These are phyloP conservation scores for Aureoboletus auriporus DNA, from an alignment of 768 basidiomycete genomes.

Conservation along the genomic window DNA sequence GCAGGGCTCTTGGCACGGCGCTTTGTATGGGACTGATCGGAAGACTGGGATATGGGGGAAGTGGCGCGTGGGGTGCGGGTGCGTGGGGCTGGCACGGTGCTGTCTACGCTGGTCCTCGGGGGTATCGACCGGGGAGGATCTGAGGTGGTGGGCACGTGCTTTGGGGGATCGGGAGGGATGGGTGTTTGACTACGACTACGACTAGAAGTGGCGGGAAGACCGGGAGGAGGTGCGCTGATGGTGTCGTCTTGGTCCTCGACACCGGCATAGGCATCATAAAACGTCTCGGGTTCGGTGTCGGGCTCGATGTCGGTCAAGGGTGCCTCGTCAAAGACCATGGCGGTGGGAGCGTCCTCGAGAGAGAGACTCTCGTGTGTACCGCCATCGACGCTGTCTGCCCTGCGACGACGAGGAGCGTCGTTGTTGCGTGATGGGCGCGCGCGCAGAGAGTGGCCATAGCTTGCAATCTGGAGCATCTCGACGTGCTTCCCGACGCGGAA, in stretches of 20 bases:
- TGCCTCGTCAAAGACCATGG: slow-evolving; percentile 67
- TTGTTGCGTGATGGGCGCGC: too few relatives aligned
- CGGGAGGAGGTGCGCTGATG: slow-evolving; percentile 20
- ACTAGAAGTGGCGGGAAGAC: too few relatives aligned
- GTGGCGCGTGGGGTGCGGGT: slow-evolving; percentile 19
- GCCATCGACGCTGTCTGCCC: slow-evolving; percentile 62
- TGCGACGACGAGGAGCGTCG: slow-evolving; percentile 34
- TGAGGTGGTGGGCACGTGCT: slow-evolving; percentile 40
- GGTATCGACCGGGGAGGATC: slow-evolving; percentile 42
- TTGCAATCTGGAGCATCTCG: slow-evolving; percentile 88
- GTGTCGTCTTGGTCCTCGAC: slow-evolving; percentile 21
- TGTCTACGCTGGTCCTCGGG: slow-evolving; percentile 39
- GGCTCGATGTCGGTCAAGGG: slow-evolving; percentile 73
- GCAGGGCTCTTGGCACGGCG: slow-evolving; percentile 47
- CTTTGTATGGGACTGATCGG: slow-evolving; percentile 37
- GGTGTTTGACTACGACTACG: slow-evolving; percentile 40
- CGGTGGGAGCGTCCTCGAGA: slow-evolving; percentile 58
- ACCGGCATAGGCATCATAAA: slow-evolving; percentile 35
- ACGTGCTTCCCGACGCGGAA: slow-evolving; percentile 66
- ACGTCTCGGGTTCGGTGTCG: slow-evolving; percentile 38
- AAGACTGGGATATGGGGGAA: slow-evolving; percentile 26
- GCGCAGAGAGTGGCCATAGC: slow-evolving; percentile 46
- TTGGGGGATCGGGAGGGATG: slow-evolving; percentile 38
- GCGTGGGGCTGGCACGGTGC: slow-evolving; percentile 32
- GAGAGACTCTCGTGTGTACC: slow-evolving; percentile 61